Evolutionary conservation across 306 rosid genomes (phyloP), one percentile per base, ranked within the genome.

Genomic region (Pyrus communis): DNA sequence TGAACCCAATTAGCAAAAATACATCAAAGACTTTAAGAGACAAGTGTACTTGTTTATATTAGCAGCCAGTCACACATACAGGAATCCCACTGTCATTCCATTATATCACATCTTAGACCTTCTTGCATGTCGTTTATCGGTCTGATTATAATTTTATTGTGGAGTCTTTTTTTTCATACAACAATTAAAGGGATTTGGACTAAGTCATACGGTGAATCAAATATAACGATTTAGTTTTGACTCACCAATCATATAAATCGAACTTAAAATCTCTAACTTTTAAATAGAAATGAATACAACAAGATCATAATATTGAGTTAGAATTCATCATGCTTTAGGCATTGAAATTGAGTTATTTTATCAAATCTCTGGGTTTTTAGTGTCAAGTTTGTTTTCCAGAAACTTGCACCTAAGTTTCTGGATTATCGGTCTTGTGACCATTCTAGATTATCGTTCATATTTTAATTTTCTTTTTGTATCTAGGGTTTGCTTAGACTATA

Each of bases 31-130:
- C 71, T 79, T 75, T 73, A 23, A 23, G 22, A 52, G 77, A 64
- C 18, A 23, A 58, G 23, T 12, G 55, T 58, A 14, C 38, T 60
- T 61, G 58, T 74, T 74, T 74, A 61, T 43, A 61, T 21, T 62
- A 82, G 81, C 77, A 73, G 79, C 77, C 89, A 69, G 68, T 81
- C 68, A 78, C 67, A 38, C 70, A 46, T 31, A 57, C 75, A 74
- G 70, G 86, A 81, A 77, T 78, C 86, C 84, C 86, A 82, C 76
- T 81, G 85, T 87, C 90, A 86, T 69, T 86, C 87, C 27, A 46
- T 67, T 57, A 46, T 81, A 81, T 90, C 86, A 77, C 67, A 63
- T 67, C 73, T 89, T 76, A 62, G 78, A 86, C 80, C 78, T 52
- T 31, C 67, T 35, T 70, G 30, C 31, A 35, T 33, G 75, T 75